phyloP scores from a whole-genome alignment of 768 basidiomycete species.

The Tricholoma sp. region DNA sequence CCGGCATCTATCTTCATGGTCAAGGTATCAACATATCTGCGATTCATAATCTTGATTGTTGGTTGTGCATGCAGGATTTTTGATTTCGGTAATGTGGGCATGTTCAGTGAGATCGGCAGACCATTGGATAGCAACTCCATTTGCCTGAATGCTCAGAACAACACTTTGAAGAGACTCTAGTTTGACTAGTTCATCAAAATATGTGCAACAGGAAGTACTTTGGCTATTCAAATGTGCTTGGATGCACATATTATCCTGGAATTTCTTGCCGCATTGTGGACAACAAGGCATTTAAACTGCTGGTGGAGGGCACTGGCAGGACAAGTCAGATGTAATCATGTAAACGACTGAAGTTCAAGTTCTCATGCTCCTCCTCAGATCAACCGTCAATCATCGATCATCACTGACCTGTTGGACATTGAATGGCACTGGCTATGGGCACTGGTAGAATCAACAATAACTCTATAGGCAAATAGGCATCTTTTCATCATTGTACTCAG shows the following conservation, averaged over 20 bases:
- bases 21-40: neutral
- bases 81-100: conserved; percentile 26
- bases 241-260: neutral
- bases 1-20: neutral
- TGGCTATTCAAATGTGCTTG: neutral
- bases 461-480: too few relatives aligned
- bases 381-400: too few relatives aligned
- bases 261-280: neutral
- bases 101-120: conserved; percentile 30
- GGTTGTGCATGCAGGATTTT: conserved; percentile 22
- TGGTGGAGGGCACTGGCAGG: neutral
- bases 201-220: neutral
- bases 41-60: conserved; percentile 26
- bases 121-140: conserved; percentile 29
- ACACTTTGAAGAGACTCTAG: conserved; percentile 34
- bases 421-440: too few relatives aligned
- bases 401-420: too few relatives aligned
- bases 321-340: neutral
- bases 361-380: neutral
- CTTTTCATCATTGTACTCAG: too few relatives aligned
- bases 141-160: conserved; percentile 17
- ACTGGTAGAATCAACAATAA: too few relatives aligned
- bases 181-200: conserved; percentile 18
- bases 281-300: neutral
- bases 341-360: neutral